Evolutionary conservation across 2,329 filamentous ascomycete species (phyloP).

Genomic region (Aspergillus neoniger): DNA sequence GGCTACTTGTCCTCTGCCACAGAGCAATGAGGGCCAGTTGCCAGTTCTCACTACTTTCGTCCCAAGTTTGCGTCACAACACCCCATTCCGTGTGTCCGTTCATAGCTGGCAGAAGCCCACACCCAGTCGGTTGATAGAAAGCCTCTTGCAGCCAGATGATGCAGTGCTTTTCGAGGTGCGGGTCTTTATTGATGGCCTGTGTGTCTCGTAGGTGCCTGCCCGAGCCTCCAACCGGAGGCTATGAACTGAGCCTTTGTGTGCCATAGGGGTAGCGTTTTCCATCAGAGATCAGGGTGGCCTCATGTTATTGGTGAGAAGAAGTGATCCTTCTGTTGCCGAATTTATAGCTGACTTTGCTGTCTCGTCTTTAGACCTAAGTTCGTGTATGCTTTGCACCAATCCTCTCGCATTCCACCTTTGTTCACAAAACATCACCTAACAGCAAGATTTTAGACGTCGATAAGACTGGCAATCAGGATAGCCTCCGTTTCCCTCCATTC

Average conservation of each 20-base stretch:
- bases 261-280: slow-evolving; percentile 57
- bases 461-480: slow-evolving; percentile 60
- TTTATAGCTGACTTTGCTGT: not conserved
- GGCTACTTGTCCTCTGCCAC: slow-evolving; percentile 25
- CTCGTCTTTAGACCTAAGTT: slow-evolving; percentile 36
- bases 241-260: not conserved
- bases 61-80: slow-evolving; percentile 61
- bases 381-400: slow-evolving; percentile 31
- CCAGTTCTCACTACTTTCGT: slow-evolving; percentile 72
- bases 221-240: not conserved
- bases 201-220: slow-evolving; percentile 58
- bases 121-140: slow-evolving; percentile 59
- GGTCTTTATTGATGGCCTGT: slow-evolving; percentile 67
- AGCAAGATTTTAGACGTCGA: slow-evolving; percentile 41
- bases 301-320: slow-evolving; percentile 52
- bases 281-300: slow-evolving; percentile 55
- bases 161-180: slow-evolving; percentile 64
- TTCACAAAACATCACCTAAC: slow-evolving; percentile 7
- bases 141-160: slow-evolving; percentile 59
- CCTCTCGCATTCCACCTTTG: slow-evolving; percentile 42
- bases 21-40: slow-evolving; percentile 44
- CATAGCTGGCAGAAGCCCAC: slow-evolving; percentile 70
- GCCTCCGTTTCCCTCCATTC: slow-evolving; percentile 73
- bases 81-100: slow-evolving; percentile 70
- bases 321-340: slow-evolving; percentile 7